Evolutionary conservation across 345 rosid genomes (phyloP).

Genomic region (Melaleuca alternifolia): DNA sequence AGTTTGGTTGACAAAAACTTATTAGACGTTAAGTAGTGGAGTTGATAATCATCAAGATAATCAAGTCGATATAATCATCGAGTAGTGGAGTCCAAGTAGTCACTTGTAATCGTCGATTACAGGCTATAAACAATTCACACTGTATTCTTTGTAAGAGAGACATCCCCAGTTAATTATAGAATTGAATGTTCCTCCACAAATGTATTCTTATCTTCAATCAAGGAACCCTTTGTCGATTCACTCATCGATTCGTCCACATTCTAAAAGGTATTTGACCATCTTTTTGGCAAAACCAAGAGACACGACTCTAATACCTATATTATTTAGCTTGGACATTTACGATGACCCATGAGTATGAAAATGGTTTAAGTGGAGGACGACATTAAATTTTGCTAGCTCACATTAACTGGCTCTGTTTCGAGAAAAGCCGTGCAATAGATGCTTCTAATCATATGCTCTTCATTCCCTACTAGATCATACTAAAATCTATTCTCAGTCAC

Average conservation of each 20-base stretch:
- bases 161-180: not conserved
- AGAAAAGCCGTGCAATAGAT: not conserved
- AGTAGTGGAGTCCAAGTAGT: fast-evolving
- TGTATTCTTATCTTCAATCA: not conserved
- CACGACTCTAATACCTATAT: not conserved
- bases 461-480: not conserved
- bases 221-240: not conserved
- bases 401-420: not conserved
- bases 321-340: not conserved
- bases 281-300: not conserved
- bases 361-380: not conserved
- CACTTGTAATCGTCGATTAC: not conserved
- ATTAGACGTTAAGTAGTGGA: not conserved
- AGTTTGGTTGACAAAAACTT: not conserved
- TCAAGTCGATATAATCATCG: not conserved
- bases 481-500: not conserved
- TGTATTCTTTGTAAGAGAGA: not conserved
- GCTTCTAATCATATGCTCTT: not conserved
- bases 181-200: fast-evolving
- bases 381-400: not conserved
- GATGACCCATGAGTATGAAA: not conserved
- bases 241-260: not conserved
- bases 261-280: not conserved
- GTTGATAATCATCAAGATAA: fast-evolving
- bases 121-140: fast-evolving